Evolutionary conservation across 805 yeast genomes (phyloP), one percentile per base, ranked within the genome.

Genomic region (Saccharomycopsis guyanensis): DNA sequence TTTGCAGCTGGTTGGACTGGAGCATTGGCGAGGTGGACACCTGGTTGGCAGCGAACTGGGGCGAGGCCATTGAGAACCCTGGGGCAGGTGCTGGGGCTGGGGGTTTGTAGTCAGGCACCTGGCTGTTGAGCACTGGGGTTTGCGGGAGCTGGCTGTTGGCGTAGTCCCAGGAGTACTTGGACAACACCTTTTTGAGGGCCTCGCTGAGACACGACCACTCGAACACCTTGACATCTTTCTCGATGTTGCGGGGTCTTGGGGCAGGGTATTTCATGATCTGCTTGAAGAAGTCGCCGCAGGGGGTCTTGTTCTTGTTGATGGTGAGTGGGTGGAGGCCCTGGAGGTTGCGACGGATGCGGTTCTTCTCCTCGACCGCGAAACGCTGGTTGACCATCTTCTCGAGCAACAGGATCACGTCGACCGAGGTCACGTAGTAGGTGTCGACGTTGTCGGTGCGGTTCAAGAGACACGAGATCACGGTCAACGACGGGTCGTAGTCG

Each of bases 241-340:
- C 86, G 38, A 81, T 81, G 53, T 78, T 79, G 36, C 87, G 64
- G 3, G 87, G 87, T 53, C 76, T 68, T 2, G 87, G 87, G 46
- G 69, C 69, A 24, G 73, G 73, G 66, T 73, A 80, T 27, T 69
- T 62, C 86, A 81, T 81, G 32, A 81, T 70, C 42, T 71, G 53
- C 57, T 65, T 58, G 57, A 72, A 73, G 43, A 73, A 67, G 23
- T 58, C 35, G n/a, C 24, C 41, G n/a, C 33, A 25, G n/a, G 40
- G 10, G 0, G 57, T 58, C 38, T 66, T 65, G 3, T 70, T 60
- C 51, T 80, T 72, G 16, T 79, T 69, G 12, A 81, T 70, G 0
- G 86, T 81, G 37, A 66, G 58, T 2, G 87, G 86, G 53, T 74
- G 74, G 52, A 78, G 68, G 15, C 76, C 76, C 55, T 81, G 86